Evolutionary conservation across 768 basidiomycete genomes (phyloP).

Genomic region (Cubamyces lactineus): DNA sequence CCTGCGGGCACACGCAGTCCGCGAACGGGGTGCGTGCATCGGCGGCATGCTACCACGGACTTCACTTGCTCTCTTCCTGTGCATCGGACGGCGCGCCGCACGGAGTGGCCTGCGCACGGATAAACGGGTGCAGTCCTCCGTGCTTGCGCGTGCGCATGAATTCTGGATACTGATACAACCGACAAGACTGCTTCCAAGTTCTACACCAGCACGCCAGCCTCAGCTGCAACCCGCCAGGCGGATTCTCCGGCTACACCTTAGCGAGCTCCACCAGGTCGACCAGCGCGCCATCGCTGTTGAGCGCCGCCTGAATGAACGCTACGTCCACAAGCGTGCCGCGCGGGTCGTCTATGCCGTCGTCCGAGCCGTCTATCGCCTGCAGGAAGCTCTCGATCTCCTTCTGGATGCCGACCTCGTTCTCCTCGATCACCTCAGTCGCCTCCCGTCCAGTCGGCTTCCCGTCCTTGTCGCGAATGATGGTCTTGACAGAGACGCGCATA

Average conservation of each 20-base stretch:
- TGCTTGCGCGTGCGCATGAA: background rate
- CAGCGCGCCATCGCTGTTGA: constrained; percentile 64
- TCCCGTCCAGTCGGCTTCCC: constrained; percentile 44
- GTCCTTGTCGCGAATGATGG: constrained; percentile 37
- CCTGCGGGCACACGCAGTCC: background rate
- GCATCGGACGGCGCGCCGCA: background rate
- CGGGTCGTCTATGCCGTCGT: constrained; percentile 54
- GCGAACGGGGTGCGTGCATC: background rate
- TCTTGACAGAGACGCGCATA: constrained; percentile 41
- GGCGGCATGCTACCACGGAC: background rate
- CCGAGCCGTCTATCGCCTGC: constrained; percentile 48
- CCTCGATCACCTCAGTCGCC: constrained; percentile 50
- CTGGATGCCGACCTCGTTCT: constrained; percentile 54
- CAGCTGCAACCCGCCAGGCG: background rate
- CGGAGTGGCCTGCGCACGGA: background rate
- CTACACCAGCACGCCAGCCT: too few species aligned
- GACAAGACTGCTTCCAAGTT: constrained; percentile 3
- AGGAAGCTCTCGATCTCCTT: constrained; percentile 64
- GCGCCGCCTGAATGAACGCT: constrained; percentile 75
- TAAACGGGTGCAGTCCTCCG: constrained; percentile 8
- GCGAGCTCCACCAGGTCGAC: constrained; percentile 56
- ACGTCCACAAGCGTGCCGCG: constrained; percentile 69
- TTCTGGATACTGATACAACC: constrained; percentile 1
- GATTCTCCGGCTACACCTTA: constrained; percentile 15
- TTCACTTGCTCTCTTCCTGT: too few species aligned